Conservation (phyloP, 2,329 filamentous ascomycete genomes). For the Venturiaceae sp. region DNA sequence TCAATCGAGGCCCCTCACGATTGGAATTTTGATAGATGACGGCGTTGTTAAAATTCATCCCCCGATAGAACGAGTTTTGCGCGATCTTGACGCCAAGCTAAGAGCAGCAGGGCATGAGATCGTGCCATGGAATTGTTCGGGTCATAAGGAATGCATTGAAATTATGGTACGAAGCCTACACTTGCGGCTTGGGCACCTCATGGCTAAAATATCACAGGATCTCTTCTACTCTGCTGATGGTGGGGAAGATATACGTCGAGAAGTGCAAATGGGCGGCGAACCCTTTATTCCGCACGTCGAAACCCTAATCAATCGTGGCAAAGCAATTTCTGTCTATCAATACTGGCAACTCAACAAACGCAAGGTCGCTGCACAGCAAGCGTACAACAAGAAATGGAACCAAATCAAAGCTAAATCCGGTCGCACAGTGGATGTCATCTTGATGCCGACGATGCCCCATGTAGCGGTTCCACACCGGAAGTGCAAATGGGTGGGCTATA, state of each 20-base stretch:
- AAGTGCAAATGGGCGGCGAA: slow-evolving; percentile 46
- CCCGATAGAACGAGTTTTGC: slow-evolving; percentile 12
- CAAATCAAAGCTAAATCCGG: slow-evolving; percentile 23
- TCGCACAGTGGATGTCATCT: slow-evolving; percentile 41
- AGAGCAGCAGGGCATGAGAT: slow-evolving; percentile 42
- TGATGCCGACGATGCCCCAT: slow-evolving; percentile 34
- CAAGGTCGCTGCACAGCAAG: slow-evolving; percentile 44
- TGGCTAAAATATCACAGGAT: slow-evolving; percentile 13
- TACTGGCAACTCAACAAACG: slow-evolving; percentile 59
- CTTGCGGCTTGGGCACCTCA: not conserved
- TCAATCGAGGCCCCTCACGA: slow-evolving; percentile 16
- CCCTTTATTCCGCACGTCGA: slow-evolving; percentile 51
- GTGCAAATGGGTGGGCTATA: slow-evolving; percentile 35
- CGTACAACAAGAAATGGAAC: slow-evolving; percentile 52
- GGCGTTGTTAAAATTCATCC: slow-evolving; percentile 13
- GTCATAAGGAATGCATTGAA: slow-evolving; percentile 42
- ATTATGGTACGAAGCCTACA: slow-evolving; percentile 29
- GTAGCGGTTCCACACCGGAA: slow-evolving; percentile 29
- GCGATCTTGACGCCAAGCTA: slow-evolving; percentile 42
- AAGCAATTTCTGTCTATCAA: slow-evolving; percentile 50
- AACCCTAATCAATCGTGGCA: slow-evolving; percentile 41
- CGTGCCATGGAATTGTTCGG: slow-evolving; percentile 44
- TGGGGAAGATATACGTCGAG: slow-evolving; percentile 49
- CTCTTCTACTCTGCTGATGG: slow-evolving; percentile 41
- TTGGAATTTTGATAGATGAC: slow-evolving; percentile 14